Percentiles rank a stretch among this genome's conserved stretches.
phyloP scores from a whole-genome alignment of 73 alveolate species.

The Stentor roeselii region DNA sequence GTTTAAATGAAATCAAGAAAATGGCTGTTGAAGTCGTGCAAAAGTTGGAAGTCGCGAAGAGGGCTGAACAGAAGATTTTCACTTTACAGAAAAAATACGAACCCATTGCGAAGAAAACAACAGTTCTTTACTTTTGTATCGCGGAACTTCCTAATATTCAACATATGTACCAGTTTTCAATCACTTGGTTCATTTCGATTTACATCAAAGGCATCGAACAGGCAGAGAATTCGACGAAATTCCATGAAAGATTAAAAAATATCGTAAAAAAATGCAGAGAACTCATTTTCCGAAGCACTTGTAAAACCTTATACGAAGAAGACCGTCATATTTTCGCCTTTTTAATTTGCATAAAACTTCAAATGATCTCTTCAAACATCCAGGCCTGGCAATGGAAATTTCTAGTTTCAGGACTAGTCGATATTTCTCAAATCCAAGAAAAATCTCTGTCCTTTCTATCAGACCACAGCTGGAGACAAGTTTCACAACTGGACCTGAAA shows the following conservation, averaged over 20 bases:
- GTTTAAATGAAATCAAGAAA: conserved; percentile 76
- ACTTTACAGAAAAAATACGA: conserved; percentile 78
- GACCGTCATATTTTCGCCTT: conserved; percentile 95
- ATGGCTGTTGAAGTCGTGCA: conserved; percentile 83
- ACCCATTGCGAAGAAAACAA: conserved; percentile 82
- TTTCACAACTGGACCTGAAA: conserved; percentile 41
- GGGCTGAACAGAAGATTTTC: conserved; percentile 79
- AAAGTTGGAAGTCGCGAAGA: conserved; percentile 76
- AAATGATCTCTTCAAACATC: conserved; percentile 18
- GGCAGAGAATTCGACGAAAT: conserved; percentile 30
- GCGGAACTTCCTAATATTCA: conserved; percentile 70
- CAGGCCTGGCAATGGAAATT: conserved; percentile 56
- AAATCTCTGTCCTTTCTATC: conserved; percentile 34
- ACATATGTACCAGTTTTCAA: conserved; percentile 97
- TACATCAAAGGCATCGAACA: conserved; percentile 52
- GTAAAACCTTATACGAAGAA: conserved; percentile 94
- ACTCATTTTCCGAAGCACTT: conserved; percentile 52
- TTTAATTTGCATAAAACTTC: conserved; percentile 83
- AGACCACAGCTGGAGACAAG: conserved; percentile 51
- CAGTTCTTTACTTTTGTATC: conserved; percentile 83
- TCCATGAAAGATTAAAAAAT: conserved; percentile 19
- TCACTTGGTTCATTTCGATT: conserved; percentile 77
- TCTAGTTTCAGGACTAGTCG: conserved; percentile 65
- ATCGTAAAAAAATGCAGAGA: conserved; percentile 13
- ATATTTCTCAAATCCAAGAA: conserved; percentile 34